These are phyloP conservation scores for Iberis amara DNA, from an alignment of 441 rosid species.

Conservation along the genomic window DNA sequence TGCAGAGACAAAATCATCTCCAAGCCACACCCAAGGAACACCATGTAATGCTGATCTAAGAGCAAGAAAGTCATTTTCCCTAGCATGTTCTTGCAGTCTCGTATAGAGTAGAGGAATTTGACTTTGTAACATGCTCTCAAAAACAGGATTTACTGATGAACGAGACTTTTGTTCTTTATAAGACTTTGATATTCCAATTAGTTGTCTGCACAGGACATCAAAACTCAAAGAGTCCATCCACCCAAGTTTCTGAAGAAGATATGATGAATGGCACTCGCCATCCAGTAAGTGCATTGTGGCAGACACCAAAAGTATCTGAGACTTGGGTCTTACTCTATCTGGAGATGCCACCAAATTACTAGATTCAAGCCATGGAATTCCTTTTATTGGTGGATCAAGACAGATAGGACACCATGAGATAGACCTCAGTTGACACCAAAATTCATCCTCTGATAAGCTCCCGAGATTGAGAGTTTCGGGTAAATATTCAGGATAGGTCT, in stretches of 20 bases:
- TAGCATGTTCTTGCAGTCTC: conserved; percentile 58
- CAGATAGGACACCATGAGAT: conserved; percentile 88
- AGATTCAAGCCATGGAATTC: conserved; percentile 84
- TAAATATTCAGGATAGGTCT: conserved; percentile 35
- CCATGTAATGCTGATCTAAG: conserved; percentile 66
- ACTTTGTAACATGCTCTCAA: conserved; percentile 56
- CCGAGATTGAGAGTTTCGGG: conserved; percentile 42
- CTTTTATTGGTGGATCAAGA: conserved; percentile 62
- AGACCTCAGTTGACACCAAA: conserved; percentile 81
- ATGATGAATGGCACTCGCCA: conserved; percentile 55
- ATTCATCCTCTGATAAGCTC: conserved; percentile 63
- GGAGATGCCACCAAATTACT: conserved; percentile 64
- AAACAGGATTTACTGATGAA: conserved; percentile 45
- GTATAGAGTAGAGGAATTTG: conserved; percentile 70
- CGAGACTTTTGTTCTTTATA: conserved; percentile 52
- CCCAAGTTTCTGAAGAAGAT: conserved; percentile 73
- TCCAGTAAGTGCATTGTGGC: conserved; percentile 71
- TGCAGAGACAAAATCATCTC: conserved; percentile 84
- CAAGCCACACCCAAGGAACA: conserved; percentile 93
- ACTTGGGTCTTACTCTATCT: conserved; percentile 73
- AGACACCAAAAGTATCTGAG: conserved; percentile 83
- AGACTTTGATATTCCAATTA: conserved; percentile 69
- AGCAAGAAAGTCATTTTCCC: conserved; percentile 56
- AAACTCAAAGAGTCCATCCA: conserved; percentile 61
- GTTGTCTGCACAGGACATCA: conserved; percentile 59